Evolutionary conservation across 2,329 filamentous ascomycete genomes (phyloP).

Genomic region (Zopfia rhizophila): DNA sequence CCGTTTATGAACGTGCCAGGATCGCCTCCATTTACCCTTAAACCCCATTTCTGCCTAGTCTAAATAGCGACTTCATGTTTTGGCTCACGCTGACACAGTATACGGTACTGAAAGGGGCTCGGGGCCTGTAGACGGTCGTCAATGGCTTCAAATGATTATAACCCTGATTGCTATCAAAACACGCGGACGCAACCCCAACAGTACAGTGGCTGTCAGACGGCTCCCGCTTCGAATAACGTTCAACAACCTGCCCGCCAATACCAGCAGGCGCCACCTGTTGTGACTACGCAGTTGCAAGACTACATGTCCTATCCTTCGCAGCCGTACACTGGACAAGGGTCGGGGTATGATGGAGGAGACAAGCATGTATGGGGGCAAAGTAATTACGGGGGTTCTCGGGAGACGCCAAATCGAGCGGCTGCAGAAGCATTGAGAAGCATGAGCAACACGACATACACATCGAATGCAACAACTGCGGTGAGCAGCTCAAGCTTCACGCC

Average conservation of each 20-base stretch:
- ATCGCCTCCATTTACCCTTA: too few relatives aligned
- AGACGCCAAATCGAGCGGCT: conserved; percentile 38
- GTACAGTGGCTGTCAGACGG: conserved; percentile 39
- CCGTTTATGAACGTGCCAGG: too few relatives aligned
- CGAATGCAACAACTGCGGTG: conserved; percentile 24
- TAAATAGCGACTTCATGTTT: too few relatives aligned
- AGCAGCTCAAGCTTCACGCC: conserved; percentile 35
- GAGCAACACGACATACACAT: conserved; percentile 41
- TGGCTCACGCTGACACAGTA: too few relatives aligned
- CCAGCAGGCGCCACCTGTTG: conserved; percentile 27
- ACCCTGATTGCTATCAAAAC: conserved; percentile 35
- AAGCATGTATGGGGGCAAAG: conserved; percentile 34
- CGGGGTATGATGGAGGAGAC: conserved; percentile 32
- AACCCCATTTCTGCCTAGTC: too few relatives aligned
- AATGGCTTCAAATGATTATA: conserved; percentile 43
- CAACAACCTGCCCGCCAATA: conserved; percentile 38
- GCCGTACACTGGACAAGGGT: conserved; percentile 31
- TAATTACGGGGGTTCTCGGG: conserved; percentile 36
- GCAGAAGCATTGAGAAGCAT: conserved; percentile 47
- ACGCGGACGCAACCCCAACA: conserved; percentile 40
- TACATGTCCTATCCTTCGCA: conserved; percentile 40
- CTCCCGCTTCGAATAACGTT: conserved; percentile 34
- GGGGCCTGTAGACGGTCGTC: conserved; percentile 9
- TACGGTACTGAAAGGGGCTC: conserved; percentile 12
- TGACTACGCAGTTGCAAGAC: conserved; percentile 35